These are phyloP conservation scores for Limonomyces culmigenus DNA, from an alignment of 1,284 basidiomycete species.

Conservation along the genomic window DNA sequence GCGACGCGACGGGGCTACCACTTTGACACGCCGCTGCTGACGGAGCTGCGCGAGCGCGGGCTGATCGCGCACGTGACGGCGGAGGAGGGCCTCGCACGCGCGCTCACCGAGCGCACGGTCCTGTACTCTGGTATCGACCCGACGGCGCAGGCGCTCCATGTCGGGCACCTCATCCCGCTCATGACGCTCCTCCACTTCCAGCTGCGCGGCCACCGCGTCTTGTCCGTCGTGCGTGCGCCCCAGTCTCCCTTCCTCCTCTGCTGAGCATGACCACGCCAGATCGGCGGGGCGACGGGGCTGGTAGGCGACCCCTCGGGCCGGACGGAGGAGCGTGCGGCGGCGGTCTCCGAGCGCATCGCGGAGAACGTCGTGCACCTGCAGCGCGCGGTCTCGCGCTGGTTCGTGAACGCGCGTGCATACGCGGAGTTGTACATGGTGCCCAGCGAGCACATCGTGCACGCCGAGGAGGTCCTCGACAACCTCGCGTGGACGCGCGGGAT, in stretches of 20 bases:
- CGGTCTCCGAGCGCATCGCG: slow-evolving; percentile 41
- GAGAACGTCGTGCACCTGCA: slow-evolving; percentile 57
- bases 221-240: slow-evolving; percentile 35
- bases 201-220: slow-evolving; percentile 61
- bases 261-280: slow-evolving; percentile 27
- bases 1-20: too few species aligned
- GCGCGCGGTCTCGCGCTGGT: slow-evolving; percentile 55
- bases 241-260: not conserved
- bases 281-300: slow-evolving; percentile 92
- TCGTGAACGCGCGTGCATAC: slow-evolving; percentile 47
- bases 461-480: slow-evolving; percentile 55
- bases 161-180: slow-evolving; percentile 86
- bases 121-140: slow-evolving; percentile 91
- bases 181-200: slow-evolving; percentile 82
- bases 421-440: slow-evolving; percentile 19
- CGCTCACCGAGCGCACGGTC: slow-evolving; percentile 13
- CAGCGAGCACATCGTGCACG: not conserved
- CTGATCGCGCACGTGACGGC: too few species aligned
- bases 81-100: too few species aligned
- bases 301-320: slow-evolving; percentile 95
- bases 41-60: too few species aligned
- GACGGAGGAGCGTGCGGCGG: slow-evolving; percentile 63
- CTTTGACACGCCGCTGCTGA: too few species aligned
- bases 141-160: slow-evolving; percentile 77
- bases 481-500: slow-evolving; percentile 67